Conservation (phyloP, 2,329 filamentous ascomycete species). For the Thielaviopsis cerberus region DNA sequence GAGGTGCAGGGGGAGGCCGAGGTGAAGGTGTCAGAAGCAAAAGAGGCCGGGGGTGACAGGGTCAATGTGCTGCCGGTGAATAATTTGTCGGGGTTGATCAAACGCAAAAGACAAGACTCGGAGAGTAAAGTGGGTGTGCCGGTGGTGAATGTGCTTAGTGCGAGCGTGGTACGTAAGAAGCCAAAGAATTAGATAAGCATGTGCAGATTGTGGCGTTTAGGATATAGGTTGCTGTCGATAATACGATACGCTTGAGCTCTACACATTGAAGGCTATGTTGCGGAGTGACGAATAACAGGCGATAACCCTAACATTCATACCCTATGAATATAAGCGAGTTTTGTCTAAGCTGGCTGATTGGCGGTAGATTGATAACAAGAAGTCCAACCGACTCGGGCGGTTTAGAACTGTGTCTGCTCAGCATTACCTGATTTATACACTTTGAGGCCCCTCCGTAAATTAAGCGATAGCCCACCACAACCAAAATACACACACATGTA, state of each 20-base stretch:
- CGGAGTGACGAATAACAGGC: not conserved
- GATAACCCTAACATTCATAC: not conserved
- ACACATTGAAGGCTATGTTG: not conserved
- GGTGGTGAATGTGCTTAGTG: slow-evolving; percentile 28
- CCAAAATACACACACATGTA: not conserved
- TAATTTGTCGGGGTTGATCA: slow-evolving; percentile 31
- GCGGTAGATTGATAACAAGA: not conserved
- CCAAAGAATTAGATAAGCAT: slow-evolving; percentile 22
- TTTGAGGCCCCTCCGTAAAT: not conserved
- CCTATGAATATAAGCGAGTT: not conserved
- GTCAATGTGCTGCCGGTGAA: slow-evolving; percentile 19
- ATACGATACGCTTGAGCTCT: not conserved
- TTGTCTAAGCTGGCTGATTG: too few relatives aligned
- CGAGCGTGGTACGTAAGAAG: slow-evolving; percentile 37
- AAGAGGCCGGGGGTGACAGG: not conserved
- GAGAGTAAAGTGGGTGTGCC: slow-evolving; percentile 9
- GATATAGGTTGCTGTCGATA: not conserved
- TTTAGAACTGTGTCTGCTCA: not conserved
- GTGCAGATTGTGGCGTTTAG: not conserved
- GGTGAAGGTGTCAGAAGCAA: slow-evolving; percentile 7
- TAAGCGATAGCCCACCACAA: not conserved
- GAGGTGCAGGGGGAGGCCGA: slow-evolving; percentile 2
- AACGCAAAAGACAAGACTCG: slow-evolving; percentile 20
- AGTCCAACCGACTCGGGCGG: not conserved
- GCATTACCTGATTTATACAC: too few relatives aligned